phyloP scores from a whole-genome alignment of 2,329 filamentous ascomycete genomes.

The Fusarium dlaminii region DNA sequence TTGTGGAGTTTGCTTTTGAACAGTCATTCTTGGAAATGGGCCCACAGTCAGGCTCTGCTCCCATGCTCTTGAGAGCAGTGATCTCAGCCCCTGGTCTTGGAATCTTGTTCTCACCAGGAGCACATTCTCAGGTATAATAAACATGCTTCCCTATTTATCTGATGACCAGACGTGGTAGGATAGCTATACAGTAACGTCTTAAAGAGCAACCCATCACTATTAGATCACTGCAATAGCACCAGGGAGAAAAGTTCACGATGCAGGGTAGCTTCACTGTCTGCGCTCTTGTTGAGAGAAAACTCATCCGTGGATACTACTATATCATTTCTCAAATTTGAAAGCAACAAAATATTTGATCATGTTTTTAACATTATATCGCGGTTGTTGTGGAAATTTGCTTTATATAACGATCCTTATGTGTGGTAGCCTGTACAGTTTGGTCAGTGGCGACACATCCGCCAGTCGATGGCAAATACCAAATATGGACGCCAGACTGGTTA shows the following conservation, averaged over 20 bases:
- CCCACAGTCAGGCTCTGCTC: background rate
- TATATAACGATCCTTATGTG: too few relatives aligned
- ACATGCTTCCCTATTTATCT: background rate
- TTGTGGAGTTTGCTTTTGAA: background rate
- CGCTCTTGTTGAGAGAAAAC: background rate
- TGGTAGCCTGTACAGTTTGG: too few relatives aligned
- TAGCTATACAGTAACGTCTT: background rate
- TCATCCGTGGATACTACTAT: too few relatives aligned
- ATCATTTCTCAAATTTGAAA: background rate
- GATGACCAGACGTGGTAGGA: background rate
- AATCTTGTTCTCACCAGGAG: background rate
- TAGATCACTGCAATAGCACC: background rate
- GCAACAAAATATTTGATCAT: too few relatives aligned
- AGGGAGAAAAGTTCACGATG: background rate
- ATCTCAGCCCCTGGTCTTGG: background rate
- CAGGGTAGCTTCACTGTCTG: background rate
- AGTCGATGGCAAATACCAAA: too few relatives aligned
- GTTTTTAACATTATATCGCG: too few relatives aligned
- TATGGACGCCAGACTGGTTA: background rate
- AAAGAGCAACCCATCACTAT: too few relatives aligned
- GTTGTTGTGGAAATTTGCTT: too few relatives aligned
- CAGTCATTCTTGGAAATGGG: background rate
- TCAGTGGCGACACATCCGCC: too few relatives aligned
- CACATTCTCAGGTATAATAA: too few relatives aligned
- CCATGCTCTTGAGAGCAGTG: fast-evolving